These are phyloP conservation scores for Clitopilus hobsonii DNA, from an alignment of 768 basidiomycete species.

Conservation along the genomic window DNA sequence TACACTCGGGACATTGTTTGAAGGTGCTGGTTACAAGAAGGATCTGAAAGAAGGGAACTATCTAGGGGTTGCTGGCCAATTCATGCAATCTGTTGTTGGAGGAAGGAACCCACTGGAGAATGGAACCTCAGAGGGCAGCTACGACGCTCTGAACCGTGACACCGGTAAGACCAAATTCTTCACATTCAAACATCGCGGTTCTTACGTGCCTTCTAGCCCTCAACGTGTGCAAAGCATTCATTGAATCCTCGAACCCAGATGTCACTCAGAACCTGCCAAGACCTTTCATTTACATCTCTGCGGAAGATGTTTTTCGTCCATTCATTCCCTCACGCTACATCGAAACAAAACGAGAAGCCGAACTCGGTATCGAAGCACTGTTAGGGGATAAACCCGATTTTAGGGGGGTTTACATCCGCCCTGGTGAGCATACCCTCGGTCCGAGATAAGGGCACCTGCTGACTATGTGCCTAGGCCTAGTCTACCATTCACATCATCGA, in stretches of 20 bases:
- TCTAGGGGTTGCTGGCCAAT: slow-evolving; percentile 41
- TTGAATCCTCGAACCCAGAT: slow-evolving; percentile 33
- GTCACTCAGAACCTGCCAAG: slow-evolving; percentile 31
- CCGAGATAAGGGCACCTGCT: neutral
- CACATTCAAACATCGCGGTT: neutral
- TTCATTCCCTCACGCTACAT: slow-evolving; percentile 85
- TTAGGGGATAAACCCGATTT: slow-evolving; percentile 38
- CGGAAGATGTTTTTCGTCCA: slow-evolving; percentile 90
- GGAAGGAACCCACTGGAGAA: slow-evolving; percentile 58
- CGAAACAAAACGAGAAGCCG: slow-evolving; percentile 91
- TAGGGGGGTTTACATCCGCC: slow-evolving; percentile 80
- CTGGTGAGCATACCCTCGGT: slow-evolving; percentile 54
- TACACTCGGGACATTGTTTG: slow-evolving; percentile 87
- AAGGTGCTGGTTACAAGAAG: slow-evolving; percentile 76
- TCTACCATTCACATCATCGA: slow-evolving; percentile 92
- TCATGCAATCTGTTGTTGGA: slow-evolving; percentile 30
- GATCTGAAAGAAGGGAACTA: slow-evolving; percentile 59
- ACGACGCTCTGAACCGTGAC: slow-evolving; percentile 85
- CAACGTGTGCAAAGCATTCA: slow-evolving; percentile 73
- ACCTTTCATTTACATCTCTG: slow-evolving; percentile 93
- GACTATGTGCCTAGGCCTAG: slow-evolving; percentile 56
- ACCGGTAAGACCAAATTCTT: slow-evolving; percentile 54
- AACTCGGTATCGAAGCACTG: slow-evolving; percentile 58
- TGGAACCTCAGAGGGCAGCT: slow-evolving; percentile 38
- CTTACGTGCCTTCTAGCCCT: slow-evolving; percentile 41